Evolutionary conservation across 306 rosid species (phyloP), one percentile per base, ranked within the genome.

Genomic region (Pyrus pyrifolia): DNA sequence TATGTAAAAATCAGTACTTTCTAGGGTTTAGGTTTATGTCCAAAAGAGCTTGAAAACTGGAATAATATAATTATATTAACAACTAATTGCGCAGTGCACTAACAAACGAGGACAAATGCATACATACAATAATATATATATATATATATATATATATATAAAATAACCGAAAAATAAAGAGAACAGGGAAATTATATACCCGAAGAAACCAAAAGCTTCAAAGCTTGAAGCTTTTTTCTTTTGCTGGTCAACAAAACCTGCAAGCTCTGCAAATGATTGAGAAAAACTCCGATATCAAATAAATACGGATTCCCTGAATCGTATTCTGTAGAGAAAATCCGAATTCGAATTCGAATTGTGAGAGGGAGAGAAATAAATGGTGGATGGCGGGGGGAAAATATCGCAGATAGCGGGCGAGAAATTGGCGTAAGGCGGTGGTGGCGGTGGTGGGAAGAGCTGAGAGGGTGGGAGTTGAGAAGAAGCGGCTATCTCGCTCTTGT

Each of bases 21-120:
- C 78, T 78, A 83, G 88, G 93, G 85, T 86, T 80, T 73, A 42
- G 68, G 73, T 74, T 29, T 77, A 31, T 51, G 25, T 18, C 19
- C 67, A 63, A 74, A 59, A 63, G 46, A 70, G 46, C 83, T 52
- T 74, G 27, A 63, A 72, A 68, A 67, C 64, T 51, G 63, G 62
- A 74, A 38, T 67, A 66, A 81, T 44, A 71, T 18, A 75, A 75
- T 81, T 61, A 60, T 31, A 63, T 11, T 11, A 60, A 11, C 4
- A 23, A 11, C 5, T 61, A 69, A 38, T 15, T 23, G 61, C 77
- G 2, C 45, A 9, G 45, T 52, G 72, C 83, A 68, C 27, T 58
- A 62, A 71, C 31, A 84, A 45, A 76, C 66, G 75, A 77, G 29
- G 31, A 68, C 14, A 27, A 31, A 31, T 18, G 58, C 21, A 57